Conservation (phyloP, 140 eudicot genomes). For the Flaveria floridana region DNA sequence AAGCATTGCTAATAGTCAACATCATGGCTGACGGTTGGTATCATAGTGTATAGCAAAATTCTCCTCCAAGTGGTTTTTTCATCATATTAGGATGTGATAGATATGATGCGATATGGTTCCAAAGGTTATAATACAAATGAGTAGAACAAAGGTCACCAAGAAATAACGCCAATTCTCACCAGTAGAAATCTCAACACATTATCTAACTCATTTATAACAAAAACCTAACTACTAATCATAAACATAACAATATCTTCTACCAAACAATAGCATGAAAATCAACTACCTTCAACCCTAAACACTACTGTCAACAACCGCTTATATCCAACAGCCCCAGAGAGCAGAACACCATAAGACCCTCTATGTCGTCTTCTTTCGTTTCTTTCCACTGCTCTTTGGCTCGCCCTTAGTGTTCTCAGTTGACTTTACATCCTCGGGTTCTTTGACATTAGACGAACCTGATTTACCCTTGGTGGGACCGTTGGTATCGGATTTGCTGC, state of each 20-base stretch:
- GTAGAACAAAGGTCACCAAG: conserved; percentile 21
- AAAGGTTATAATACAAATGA: conserved; percentile 17
- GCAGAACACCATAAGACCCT: background rate
- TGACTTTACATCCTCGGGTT: conserved; percentile 39
- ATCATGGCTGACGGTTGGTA: too few species aligned
- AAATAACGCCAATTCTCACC: conserved; percentile 15
- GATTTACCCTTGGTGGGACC: conserved; percentile 51
- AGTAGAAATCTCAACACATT: conserved; percentile 26
- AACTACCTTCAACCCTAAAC: conserved; percentile 32
- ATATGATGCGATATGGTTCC: too few species aligned
- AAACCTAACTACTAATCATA: conserved; percentile 25
- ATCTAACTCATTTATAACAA: conserved; percentile 40
- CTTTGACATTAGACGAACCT: conserved; percentile 49
- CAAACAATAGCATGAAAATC: conserved; percentile 34
- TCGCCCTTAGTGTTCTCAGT: conserved; percentile 41
- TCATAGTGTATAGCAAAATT: too few species aligned
- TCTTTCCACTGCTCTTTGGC: conserved; percentile 26
- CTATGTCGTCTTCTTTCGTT: conserved; percentile 61
- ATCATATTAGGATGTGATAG: too few species aligned
- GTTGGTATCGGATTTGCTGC: conserved; percentile 40
- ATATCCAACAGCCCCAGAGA: conserved; percentile 27
- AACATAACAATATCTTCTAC: conserved; percentile 26
- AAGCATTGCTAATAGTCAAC: too few species aligned
- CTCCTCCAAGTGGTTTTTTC: too few species aligned
- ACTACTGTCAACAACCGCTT: conserved; percentile 32